Conservation (phyloP, 257 asterid genomes). For the Penstemon davidsonii region DNA sequence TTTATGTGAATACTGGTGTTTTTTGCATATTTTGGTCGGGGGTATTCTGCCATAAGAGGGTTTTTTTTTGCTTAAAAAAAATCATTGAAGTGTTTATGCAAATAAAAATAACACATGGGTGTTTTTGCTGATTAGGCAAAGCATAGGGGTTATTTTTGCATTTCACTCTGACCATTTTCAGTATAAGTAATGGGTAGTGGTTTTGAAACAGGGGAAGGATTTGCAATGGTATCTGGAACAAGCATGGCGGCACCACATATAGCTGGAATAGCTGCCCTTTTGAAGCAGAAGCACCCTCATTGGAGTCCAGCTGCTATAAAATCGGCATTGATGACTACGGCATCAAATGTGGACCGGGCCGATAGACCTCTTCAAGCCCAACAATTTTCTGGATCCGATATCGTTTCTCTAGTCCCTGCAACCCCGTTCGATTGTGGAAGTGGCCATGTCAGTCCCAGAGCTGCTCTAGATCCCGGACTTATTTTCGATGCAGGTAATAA, state of each 20-base stretch:
- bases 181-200: constrained; percentile 2
- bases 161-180: too few species aligned
- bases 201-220: constrained; percentile 67
- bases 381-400: constrained; percentile 69
- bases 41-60: too few species aligned
- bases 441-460: constrained; percentile 80
- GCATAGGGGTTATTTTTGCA: too few species aligned
- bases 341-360: constrained; percentile 65
- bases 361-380: constrained; percentile 78
- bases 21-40: too few species aligned
- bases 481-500: constrained; percentile 64
- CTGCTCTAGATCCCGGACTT: constrained; percentile 80
- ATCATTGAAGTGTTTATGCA: too few species aligned
- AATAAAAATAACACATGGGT: too few species aligned
- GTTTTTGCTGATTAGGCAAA: too few species aligned
- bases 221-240: constrained; percentile 80
- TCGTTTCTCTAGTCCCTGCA: constrained; percentile 62
- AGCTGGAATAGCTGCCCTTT: constrained; percentile 81
- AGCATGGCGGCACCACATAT: constrained; percentile 92
- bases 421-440: constrained; percentile 84
- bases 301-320: constrained; percentile 88
- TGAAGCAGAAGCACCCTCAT: constrained; percentile 75
- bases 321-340: constrained; percentile 78
- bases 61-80: too few species aligned
- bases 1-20: too few species aligned